These are phyloP conservation scores for Mycogone perniciosa DNA, from an alignment of 2,329 filamentous ascomycete species.

Conservation along the genomic window DNA sequence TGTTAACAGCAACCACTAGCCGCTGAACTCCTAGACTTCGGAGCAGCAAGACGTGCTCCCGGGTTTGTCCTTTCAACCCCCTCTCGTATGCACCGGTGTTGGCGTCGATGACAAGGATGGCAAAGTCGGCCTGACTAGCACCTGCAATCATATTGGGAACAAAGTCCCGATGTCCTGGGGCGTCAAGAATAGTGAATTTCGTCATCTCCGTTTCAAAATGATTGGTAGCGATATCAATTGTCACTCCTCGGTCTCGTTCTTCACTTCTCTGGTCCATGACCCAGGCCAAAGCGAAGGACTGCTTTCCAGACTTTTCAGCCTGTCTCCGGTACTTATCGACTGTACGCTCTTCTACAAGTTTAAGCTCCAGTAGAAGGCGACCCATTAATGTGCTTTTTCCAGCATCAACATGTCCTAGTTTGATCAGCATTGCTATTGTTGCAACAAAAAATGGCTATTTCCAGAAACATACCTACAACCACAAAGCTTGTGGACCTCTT, in stretches of 20 bases:
- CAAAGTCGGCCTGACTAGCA: slow-evolving; percentile 91
- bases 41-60: slow-evolving; percentile 84
- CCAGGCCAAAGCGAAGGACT: slow-evolving; percentile 95
- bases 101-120: slow-evolving; percentile 88
- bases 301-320: slow-evolving; percentile 86
- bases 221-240: slow-evolving; percentile 93
- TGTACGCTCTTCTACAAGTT: slow-evolving; percentile 80
- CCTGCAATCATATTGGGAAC: slow-evolving; percentile 99
- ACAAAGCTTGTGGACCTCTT: slow-evolving; percentile 88
- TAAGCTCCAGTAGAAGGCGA: slow-evolving; percentile 79
- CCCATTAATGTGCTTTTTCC: slow-evolving; percentile 98
- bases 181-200: slow-evolving; percentile 88
- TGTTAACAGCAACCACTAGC: slow-evolving; percentile 89
- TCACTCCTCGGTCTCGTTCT: slow-evolving; percentile 83
- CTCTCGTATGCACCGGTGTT: slow-evolving; percentile 88
- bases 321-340: slow-evolving; percentile 84
- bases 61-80: slow-evolving; percentile 86
- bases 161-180: slow-evolving; percentile 90
- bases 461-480: slow-evolving; percentile 64
- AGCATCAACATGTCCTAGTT: slow-evolving; percentile 83
- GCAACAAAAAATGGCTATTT: neutral
- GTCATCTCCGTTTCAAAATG: slow-evolving; percentile 86
- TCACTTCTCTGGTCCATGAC: slow-evolving; percentile 89
- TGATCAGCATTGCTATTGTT: slow-evolving; percentile 11
- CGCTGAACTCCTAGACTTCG: slow-evolving; percentile 86